Percentiles rank a stretch among this genome's conserved stretches.
phyloP scores from a whole-genome alignment of 495 filamentous ascomycete genomes.

The Neurospora cerealis region DNA sequence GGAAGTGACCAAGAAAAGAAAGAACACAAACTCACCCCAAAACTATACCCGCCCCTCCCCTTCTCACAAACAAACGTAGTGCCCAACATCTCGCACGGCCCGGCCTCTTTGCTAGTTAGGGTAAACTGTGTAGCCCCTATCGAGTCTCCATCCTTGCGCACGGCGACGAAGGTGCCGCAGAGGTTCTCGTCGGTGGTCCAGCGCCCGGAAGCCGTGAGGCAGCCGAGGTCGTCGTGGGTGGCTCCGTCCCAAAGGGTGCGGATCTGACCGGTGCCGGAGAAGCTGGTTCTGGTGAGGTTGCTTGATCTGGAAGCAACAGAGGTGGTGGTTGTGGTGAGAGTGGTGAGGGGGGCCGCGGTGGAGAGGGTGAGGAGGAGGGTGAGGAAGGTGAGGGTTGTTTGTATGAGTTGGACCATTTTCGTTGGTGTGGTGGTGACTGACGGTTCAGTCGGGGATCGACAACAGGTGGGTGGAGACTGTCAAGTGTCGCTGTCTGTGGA shows the following conservation, averaged over 20 bases:
- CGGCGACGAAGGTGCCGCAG: conserved; percentile 12
- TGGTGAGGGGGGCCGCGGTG: neutral
- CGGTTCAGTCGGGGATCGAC: too few species aligned
- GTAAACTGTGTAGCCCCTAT: conserved; percentile 1
- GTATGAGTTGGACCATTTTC: neutral
- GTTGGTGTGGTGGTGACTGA: too few species aligned
- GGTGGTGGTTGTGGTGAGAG: neutral
- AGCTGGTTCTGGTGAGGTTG: neutral
- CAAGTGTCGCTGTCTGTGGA: neutral
- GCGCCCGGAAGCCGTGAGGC: conserved; percentile 10
- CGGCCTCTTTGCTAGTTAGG: neutral
- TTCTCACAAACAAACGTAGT: conserved; percentile 7
- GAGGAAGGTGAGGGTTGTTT: neutral
- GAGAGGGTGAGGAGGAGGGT: neutral
- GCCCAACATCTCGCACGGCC: conserved; percentile 8
- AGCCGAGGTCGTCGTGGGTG: conserved; percentile 16
- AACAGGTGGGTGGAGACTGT: neutral
- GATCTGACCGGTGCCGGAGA: conserved; percentile 13
- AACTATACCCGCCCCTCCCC: neutral
- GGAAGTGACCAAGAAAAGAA: neutral
- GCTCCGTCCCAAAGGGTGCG: conserved; percentile 11
- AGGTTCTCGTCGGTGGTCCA: conserved; percentile 13
- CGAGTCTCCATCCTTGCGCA: neutral
- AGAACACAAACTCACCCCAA: conserved; percentile 11
- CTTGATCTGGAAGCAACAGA: neutral